phyloP scores from a whole-genome alignment of 2,329 filamentous ascomycete species.

The Trichoderma brevicompactum region DNA sequence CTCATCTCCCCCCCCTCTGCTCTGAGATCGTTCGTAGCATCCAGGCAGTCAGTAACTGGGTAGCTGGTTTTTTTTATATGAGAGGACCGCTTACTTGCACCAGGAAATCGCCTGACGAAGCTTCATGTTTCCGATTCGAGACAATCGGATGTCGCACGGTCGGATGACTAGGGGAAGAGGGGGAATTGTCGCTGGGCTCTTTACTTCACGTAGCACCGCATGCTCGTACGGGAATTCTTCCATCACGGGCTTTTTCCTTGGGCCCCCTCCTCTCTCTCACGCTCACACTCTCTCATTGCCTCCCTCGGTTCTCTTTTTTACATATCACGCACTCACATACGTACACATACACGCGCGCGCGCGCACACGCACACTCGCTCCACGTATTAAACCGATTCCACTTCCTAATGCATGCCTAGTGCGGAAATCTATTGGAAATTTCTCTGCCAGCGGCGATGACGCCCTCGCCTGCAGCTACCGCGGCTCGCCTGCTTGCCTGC shows the following conservation, averaged over 20 bases:
- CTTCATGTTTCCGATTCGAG: slow-evolving; percentile 19
- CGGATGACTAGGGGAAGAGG: not conserved
- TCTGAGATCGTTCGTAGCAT: no score
- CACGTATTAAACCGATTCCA: slow-evolving; percentile 20
- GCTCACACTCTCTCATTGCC: not conserved
- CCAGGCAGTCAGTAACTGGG: no score
- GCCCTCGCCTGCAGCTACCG: slow-evolving; percentile 15
- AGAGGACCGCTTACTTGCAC: slow-evolving; percentile 4
- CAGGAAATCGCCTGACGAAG: slow-evolving; percentile 13
- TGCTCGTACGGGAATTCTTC: not conserved
- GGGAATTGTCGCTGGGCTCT: not conserved
- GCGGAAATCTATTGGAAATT: slow-evolving; percentile 28
- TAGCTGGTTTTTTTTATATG: not conserved
- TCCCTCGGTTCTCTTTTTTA: not conserved
- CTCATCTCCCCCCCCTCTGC: no score
- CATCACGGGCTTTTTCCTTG: not conserved
- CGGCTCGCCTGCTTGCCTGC: not conserved
- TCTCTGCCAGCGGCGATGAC: slow-evolving; percentile 22
- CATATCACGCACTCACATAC: not conserved
- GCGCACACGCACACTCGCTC: not conserved
- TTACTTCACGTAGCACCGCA: not conserved
- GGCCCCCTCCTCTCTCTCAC: not conserved
- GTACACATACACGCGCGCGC: no score
- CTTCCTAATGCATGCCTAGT: slow-evolving; percentile 28
- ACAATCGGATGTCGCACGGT: slow-evolving; percentile 14